These are phyloP conservation scores for Mariannaea elegans DNA, from an alignment of 2,329 filamentous ascomycete genomes.

Conservation along the genomic window DNA sequence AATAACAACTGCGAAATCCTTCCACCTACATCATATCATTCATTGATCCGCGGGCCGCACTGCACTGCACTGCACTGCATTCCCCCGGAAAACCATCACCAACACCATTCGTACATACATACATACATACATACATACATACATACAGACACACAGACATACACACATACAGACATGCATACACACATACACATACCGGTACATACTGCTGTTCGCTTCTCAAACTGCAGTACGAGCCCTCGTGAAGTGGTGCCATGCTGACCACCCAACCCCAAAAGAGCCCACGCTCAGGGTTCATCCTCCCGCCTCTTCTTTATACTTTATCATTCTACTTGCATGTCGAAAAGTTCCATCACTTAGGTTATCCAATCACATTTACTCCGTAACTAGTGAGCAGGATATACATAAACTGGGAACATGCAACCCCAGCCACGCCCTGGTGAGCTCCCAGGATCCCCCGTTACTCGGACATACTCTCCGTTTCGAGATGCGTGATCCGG, in stretches of 20 bases:
- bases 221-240: slow-evolving; percentile 7
- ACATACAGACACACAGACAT: too few relatives aligned
- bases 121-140: background rate
- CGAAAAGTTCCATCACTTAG: too few relatives aligned
- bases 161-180: background rate
- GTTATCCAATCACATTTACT: too few relatives aligned
- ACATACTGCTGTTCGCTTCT: background rate
- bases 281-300: slow-evolving; percentile 10
- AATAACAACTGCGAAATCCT: background rate
- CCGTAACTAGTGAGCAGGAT: too few relatives aligned
- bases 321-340: too few relatives aligned
- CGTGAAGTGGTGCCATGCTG: slow-evolving; percentile 30
- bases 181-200: too few relatives aligned
- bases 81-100: background rate
- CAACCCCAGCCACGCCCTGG: too few relatives aligned
- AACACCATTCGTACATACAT: background rate
- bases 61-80: slow-evolving; percentile 1
- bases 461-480: slow-evolving; percentile 28
- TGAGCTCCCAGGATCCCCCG: background rate
- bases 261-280: slow-evolving; percentile 16
- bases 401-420: too few relatives aligned
- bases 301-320: background rate
- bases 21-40: background rate
- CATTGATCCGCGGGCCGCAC: background rate
- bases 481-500: slow-evolving; percentile 14